These are phyloP conservation scores for grape (Vitis vinifera) DNA, from an alignment of 164 flowering plant genomes.

Conservation along the genomic window ASM3070453v1 NC_081806.1:1474501-1475000, in stretches of 20 bases:
- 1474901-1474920: constrained; percentile 13
- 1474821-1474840: constrained; percentile 19
- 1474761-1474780: constrained; percentile 22
- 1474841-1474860: constrained; percentile 61
- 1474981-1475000: constrained; percentile 31
- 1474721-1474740: constrained; percentile 41
- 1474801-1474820: constrained; percentile 31
- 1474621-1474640: constrained; percentile 23
- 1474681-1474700: constrained; percentile 35
- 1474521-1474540: constrained; percentile 14
- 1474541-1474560: constrained; percentile 33
- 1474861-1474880: constrained; percentile 40
- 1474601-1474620: constrained; percentile 18
- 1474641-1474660: constrained; percentile 42
- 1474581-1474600: constrained; percentile 29
- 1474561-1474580: constrained; percentile 34
- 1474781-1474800: constrained; percentile 18
- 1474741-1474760: constrained; percentile 31
- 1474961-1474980: constrained; percentile 52
- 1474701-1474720: constrained; percentile 47
- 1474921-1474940: constrained; percentile 23
- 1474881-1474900: constrained; percentile 18
- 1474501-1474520: constrained; percentile 27
- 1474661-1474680: constrained; percentile 35
- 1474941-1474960: constrained; percentile 54